Evolutionary conservation across 108 stramenopile genomes (phyloP).

Genomic region (Fragilaria crotonensis): DNA sequence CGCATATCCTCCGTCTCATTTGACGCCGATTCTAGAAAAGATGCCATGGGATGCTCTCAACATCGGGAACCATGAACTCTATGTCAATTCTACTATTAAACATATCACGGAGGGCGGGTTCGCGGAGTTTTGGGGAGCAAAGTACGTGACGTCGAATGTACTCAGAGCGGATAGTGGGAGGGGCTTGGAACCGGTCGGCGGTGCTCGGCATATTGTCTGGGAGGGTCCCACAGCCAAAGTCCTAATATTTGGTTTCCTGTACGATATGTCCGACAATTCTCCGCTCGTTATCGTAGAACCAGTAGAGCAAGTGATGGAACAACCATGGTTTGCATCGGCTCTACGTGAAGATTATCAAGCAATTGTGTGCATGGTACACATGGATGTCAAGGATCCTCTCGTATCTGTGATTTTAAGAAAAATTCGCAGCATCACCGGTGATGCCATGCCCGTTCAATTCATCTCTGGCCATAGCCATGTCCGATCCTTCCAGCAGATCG

Average conservation of each 20-base stretch:
- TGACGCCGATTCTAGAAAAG: constrained; percentile 53
- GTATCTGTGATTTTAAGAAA: constrained; percentile 28
- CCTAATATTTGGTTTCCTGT: constrained; percentile 74
- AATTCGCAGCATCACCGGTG: constrained; percentile 42
- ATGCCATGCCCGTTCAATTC: constrained; percentile 64
- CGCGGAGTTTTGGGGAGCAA: constrained; percentile 60
- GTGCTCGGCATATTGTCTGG: constrained; percentile 29
- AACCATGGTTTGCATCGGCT: constrained; percentile 52
- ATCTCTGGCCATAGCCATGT: constrained; percentile 71
- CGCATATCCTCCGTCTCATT: constrained; percentile 21
- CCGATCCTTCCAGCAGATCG: constrained; percentile 26
- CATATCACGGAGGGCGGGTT: constrained; percentile 43
- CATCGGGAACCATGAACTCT: constrained; percentile 76
- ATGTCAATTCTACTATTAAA: constrained; percentile 25
- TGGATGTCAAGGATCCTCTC: constrained; percentile 56
- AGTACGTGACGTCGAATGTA: constrained; percentile 67
- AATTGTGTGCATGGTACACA: constrained; percentile 70
- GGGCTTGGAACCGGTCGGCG: neutral
- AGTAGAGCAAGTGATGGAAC: constrained; percentile 37
- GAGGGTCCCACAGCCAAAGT: constrained; percentile 28
- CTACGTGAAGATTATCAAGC: constrained; percentile 46
- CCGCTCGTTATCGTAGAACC: constrained; percentile 30
- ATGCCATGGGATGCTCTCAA: constrained; percentile 72
- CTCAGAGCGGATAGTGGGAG: constrained; percentile 3
- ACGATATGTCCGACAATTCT: constrained; percentile 37